Percentiles rank a stretch among this genome's conserved stretches.
Evolutionary conservation across 1,284 basidiomycete genomes (phyloP).

Genomic region (Veloboletus limbatus): DNA sequence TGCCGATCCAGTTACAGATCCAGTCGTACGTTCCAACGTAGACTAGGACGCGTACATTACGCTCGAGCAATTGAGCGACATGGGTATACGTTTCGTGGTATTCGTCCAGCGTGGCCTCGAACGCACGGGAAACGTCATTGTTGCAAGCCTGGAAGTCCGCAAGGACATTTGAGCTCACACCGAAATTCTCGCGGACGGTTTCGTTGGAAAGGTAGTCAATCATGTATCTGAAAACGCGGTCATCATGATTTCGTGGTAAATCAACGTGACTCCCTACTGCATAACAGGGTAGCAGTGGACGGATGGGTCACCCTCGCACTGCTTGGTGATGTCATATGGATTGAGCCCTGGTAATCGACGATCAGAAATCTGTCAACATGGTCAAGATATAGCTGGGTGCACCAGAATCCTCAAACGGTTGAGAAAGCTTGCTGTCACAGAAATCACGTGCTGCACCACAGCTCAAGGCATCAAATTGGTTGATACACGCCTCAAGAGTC

Average conservation of each 20-base stretch:
- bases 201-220: conserved; percentile 52
- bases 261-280: conserved; percentile 30
- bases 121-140: conserved; percentile 39
- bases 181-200: conserved; percentile 48
- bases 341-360: conserved; percentile 38
- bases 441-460: conserved; percentile 50
- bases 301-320: conserved; percentile 44
- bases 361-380: neutral
- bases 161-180: conserved; percentile 47
- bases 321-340: conserved; percentile 59
- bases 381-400: conserved; percentile 1
- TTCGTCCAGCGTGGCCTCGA: conserved; percentile 39
- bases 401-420: conserved; percentile 38
- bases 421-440: conserved; percentile 38
- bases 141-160: conserved; percentile 51
- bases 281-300: conserved; percentile 49
- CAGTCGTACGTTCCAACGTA: conserved; percentile 71
- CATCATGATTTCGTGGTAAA: neutral
- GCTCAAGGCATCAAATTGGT: conserved; percentile 48
- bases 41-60: conserved; percentile 66
- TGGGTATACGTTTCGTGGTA: conserved; percentile 49
- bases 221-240: conserved; percentile 41
- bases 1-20: conserved; percentile 74
- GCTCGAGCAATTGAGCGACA: conserved; percentile 68
- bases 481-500: conserved; percentile 43